Evolutionary conservation across 2,329 filamentous ascomycete species (phyloP), one percentile per base, ranked within the genome.

Genomic region (Metarhizium robertsii): DNA sequence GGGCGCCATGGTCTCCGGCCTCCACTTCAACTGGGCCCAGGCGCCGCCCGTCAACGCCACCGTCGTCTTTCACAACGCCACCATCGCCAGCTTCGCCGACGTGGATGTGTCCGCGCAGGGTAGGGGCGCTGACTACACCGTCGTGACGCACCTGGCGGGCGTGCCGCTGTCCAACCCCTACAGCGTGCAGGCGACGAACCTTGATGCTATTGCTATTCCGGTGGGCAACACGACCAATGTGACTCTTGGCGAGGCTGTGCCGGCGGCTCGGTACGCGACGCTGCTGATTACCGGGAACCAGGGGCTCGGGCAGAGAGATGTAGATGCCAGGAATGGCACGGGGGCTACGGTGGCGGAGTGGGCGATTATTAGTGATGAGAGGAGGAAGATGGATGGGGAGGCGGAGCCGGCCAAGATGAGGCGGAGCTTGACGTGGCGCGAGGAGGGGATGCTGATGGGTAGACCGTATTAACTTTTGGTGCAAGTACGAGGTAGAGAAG

Each of bases 1-100:
- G 1, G 60, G 59, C 46, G 50, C 52, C 2, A 25, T 52, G 2
- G 56, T 62, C 2, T 56, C 59, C 1, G 55, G 58, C 38, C 60
- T 61, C 46, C 53, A 53, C 7, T 59, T 63, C 16, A 58, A 63
- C 53, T 63, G 61, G 61, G 61, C 61, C 0, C 59, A 61, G 52
- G 34, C 52, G 25, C 61, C 61, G 32, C 61, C 61, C 2, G 58
- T 61, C 29, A 60, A 60, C 38, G 60, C 59, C 25, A 63, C 61
- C 1, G 52, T 63, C 30, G 54, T 61, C 4, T 61, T 63, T 46
- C 61, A 63, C 53, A 54, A 62, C 55, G 34, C 55, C 7, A 40
- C 52, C 1, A 25, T 57, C 1, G 18, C 34, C 8, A 36, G 54
- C 38, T n/a, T 49, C 3, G 46, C 30, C 10, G 20, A 50, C 20